These are phyloP conservation scores for Echites panduratus DNA, from an alignment of 257 asterid species.

Conservation along the genomic window DNA sequence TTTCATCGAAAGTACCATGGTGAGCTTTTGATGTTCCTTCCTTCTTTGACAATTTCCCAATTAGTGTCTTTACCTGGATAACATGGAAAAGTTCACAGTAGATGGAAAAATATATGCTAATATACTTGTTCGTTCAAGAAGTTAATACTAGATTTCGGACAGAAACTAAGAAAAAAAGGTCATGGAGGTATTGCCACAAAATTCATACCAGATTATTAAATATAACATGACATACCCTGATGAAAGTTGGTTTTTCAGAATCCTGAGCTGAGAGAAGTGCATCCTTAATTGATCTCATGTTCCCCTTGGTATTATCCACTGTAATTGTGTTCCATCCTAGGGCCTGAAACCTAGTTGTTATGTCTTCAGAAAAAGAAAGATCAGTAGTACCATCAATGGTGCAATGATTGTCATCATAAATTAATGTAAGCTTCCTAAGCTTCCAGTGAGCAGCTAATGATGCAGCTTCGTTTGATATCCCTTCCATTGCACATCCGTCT, in stretches of 20 bases:
- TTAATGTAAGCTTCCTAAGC: constrained; percentile 42
- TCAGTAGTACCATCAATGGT: constrained; percentile 47
- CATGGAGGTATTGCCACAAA: not conserved
- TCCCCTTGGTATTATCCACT: constrained; percentile 26
- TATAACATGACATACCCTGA: constrained; percentile 22
- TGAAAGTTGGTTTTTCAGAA: constrained; percentile 46
- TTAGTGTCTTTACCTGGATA: constrained; percentile 42
- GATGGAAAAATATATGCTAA: not conserved
- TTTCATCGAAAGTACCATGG: constrained; percentile 50
- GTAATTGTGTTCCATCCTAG: constrained; percentile 46
- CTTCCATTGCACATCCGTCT: constrained; percentile 60
- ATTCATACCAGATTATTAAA: not conserved
- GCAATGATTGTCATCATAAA: constrained; percentile 43
- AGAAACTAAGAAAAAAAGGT: not conserved
- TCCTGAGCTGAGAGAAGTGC: constrained; percentile 37
- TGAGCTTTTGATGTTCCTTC: constrained; percentile 58
- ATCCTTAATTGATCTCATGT: constrained; percentile 31
- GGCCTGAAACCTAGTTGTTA: constrained; percentile 37
- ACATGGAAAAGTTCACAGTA: not conserved
- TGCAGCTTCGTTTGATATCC: constrained; percentile 48
- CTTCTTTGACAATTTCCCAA: constrained; percentile 55
- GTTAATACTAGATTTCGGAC: not conserved
- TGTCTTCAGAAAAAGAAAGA: constrained; percentile 43
- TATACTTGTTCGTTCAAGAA: not conserved
- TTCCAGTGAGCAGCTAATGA: constrained; percentile 59